phyloP scores from a whole-genome alignment of 169 alveolate genomes.

The Plasmodium chabaudi region DNA sequence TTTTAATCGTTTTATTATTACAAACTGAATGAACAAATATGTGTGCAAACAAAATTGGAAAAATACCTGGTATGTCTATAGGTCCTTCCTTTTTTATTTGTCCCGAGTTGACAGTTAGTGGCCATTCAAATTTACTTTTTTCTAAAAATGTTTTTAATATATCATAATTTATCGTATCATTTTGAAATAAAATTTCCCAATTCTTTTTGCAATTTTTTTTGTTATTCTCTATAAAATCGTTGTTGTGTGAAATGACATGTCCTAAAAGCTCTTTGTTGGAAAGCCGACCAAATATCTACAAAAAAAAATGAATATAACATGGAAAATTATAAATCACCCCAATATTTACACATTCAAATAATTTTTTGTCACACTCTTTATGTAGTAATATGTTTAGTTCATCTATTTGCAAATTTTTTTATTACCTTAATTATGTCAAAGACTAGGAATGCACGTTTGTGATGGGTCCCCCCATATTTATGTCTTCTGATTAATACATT shows the following conservation, averaged over 20 bases:
- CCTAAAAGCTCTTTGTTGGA: constrained; percentile 68
- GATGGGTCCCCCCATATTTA: not conserved
- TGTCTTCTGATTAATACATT: constrained; percentile 5
- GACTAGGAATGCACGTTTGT: constrained; percentile 26
- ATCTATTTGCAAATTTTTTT: not conserved
- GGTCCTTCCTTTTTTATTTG: constrained; percentile 73
- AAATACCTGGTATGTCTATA: constrained; percentile 53
- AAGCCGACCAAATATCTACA: constrained; percentile 72
- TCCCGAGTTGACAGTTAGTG: constrained; percentile 72
- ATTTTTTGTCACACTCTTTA: not conserved
- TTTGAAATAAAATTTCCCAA: constrained; percentile 62
- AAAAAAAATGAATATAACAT: not conserved
- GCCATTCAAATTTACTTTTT: constrained; percentile 70
- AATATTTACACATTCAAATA: not conserved
- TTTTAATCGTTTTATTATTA: too few relatives aligned
- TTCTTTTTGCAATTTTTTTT: constrained; percentile 34
- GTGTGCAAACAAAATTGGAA: not conserved
- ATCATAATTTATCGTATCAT: constrained; percentile 32
- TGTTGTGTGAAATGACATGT: constrained; percentile 72
- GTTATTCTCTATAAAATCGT: constrained; percentile 47
- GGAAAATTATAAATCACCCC: not conserved
- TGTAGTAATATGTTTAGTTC: not conserved
- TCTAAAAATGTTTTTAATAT: constrained; percentile 26
- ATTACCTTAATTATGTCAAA: constrained; percentile 69
- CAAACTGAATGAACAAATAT: not conserved